phyloP scores from a whole-genome alignment of 1,139 yeast species.

The Debaryomyces sp. region DNA sequence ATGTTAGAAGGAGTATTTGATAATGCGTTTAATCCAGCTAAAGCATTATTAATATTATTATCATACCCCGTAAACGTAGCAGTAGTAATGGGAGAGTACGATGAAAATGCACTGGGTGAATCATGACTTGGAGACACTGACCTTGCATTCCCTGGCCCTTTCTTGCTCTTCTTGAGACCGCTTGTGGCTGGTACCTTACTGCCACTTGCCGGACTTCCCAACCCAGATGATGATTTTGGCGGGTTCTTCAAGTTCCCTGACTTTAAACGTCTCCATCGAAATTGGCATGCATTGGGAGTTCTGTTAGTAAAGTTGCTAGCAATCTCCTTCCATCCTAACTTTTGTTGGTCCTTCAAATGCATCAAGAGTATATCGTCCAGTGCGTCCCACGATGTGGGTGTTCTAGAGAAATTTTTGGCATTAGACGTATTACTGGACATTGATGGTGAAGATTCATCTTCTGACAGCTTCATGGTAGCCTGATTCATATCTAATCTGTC shows the following conservation, averaged over 20 bases:
- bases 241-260: conserved; percentile 63
- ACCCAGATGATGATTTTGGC: conserved; percentile 45
- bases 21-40: conserved; percentile 51
- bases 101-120: conserved; percentile 27
- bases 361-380: conserved; percentile 68
- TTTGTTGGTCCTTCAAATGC: conserved; percentile 70
- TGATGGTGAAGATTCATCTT: conserved; percentile 4
- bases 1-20: conserved; percentile 40
- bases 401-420: conserved; percentile 34
- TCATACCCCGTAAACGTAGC: conserved; percentile 49
- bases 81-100: conserved; percentile 40
- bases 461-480: conserved; percentile 1
- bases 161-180: conserved; percentile 25
- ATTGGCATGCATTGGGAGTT: conserved; percentile 80
- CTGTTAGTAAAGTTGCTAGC: conserved; percentile 67
- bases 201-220: conserved; percentile 15
- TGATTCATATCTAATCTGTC: conserved; percentile 5
- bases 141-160: conserved; percentile 9
- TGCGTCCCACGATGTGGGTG: conserved; percentile 78
- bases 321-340: conserved; percentile 78
- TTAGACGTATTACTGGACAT: conserved; percentile 7
- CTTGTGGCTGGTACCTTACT: not conserved
- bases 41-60: conserved; percentile 44
- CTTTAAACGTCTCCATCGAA: conserved; percentile 74
- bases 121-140: conserved; percentile 6